Conservation (phyloP, 169 alveolate genomes). For the Eimeria sp. region DNA sequence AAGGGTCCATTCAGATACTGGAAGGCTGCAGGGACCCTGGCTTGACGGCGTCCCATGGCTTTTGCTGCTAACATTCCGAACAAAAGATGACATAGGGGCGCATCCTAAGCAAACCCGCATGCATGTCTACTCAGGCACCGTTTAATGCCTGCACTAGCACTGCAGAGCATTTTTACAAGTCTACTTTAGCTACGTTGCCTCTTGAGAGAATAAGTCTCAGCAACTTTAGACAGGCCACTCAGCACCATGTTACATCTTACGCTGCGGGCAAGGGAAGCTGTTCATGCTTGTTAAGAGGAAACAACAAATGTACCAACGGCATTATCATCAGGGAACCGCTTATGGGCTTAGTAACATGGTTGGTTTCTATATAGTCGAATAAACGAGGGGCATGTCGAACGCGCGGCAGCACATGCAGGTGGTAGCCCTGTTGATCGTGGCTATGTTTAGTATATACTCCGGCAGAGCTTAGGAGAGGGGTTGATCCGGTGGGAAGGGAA, state of each 20-base stretch:
- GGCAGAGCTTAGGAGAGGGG: not conserved
- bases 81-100: too few relatives aligned
- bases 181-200: not conserved
- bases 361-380: not conserved
- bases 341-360: not conserved
- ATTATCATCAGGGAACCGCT: not conserved
- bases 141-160: not conserved
- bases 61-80: too few relatives aligned
- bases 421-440: not conserved
- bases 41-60: too few relatives aligned
- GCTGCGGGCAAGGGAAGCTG: not conserved
- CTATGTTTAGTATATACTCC: not conserved
- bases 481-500: not conserved
- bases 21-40: too few relatives aligned
- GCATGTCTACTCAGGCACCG: not conserved
- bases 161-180: not conserved
- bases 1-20: too few relatives aligned
- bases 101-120: not conserved
- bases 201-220: too few relatives aligned
- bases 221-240: not conserved
- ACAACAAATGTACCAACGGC: not conserved
- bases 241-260: not conserved
- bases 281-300: not conserved
- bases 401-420: slow-evolving; percentile 6
- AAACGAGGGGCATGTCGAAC: not conserved